A percentile compares a stretch with the other conserved stretches of the same genome.
Evolutionary conservation across 2,329 filamentous ascomycete species (phyloP).

Genomic region (Ophiostoma sp.): DNA sequence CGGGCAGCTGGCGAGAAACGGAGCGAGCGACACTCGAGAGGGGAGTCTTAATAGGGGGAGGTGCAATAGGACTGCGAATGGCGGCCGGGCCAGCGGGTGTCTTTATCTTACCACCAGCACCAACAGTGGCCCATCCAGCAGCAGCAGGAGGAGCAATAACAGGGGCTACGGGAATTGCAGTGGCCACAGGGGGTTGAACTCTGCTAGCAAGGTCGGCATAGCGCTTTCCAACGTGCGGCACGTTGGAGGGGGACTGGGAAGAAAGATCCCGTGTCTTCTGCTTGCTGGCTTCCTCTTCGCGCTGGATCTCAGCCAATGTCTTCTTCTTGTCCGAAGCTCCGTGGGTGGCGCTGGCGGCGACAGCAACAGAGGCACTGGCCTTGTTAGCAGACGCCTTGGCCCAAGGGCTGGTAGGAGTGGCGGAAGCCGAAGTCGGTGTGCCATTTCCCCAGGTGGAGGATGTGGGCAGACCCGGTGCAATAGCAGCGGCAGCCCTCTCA

Average conservation of each 20-base stretch:
- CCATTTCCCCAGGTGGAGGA: slow-evolving; percentile 83
- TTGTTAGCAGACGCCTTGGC: slow-evolving; percentile 55
- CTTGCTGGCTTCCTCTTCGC: slow-evolving; percentile 89
- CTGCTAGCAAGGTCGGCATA: slow-evolving; percentile 94
- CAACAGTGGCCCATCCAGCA: slow-evolving; percentile 85
- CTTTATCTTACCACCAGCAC: slow-evolving; percentile 88
- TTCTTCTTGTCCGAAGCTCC: slow-evolving; percentile 59
- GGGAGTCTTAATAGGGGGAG: slow-evolving; percentile 38
- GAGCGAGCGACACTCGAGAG: slow-evolving; percentile 30
- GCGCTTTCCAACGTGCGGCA: slow-evolving; percentile 59
- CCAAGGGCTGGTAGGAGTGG: slow-evolving; percentile 57
- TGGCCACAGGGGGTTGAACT: slow-evolving; percentile 39
- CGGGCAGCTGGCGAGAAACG: slow-evolving; percentile 26
- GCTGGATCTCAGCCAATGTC: slow-evolving; percentile 91
- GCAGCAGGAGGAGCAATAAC: slow-evolving; percentile 38
- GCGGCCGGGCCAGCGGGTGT: slow-evolving; percentile 56
- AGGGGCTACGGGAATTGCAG: slow-evolving; percentile 32
- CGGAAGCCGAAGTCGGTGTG: slow-evolving; percentile 58
- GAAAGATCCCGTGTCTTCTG: slow-evolving; percentile 57
- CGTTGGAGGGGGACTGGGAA: slow-evolving; percentile 35
- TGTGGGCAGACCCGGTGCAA: slow-evolving; percentile 75
- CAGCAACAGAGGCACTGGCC: slow-evolving; percentile 30
- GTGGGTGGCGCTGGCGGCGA: slow-evolving; percentile 31
- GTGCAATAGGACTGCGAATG: slow-evolving; percentile 43
- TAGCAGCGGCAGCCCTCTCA: slow-evolving; percentile 51